These are phyloP conservation scores for Exophiala sp. DNA, from an alignment of 2,329 filamentous ascomycete species.

Conservation along the genomic window DNA sequence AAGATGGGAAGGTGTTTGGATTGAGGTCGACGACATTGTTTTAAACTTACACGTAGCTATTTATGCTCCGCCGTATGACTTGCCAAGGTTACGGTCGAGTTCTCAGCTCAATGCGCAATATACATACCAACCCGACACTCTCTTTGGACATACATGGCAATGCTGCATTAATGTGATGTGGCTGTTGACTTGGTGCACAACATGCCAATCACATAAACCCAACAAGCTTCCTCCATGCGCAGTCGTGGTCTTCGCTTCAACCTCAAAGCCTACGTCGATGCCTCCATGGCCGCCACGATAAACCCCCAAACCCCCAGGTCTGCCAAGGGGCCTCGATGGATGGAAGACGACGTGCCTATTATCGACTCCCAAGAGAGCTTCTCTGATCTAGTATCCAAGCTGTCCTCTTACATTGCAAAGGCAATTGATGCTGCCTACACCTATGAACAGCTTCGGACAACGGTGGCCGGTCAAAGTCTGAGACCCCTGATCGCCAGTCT, in stretches of 20 bases:
- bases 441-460: conserved; percentile 42
- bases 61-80: background rate
- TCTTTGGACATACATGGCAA: too few relatives aligned
- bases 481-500: conserved; percentile 37
- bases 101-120: too few relatives aligned
- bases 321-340: conserved; percentile 15
- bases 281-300: conserved; percentile 12
- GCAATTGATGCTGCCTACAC: conserved; percentile 40
- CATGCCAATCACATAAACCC: background rate
- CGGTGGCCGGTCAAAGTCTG: conserved; percentile 35
- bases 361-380: conserved; percentile 40
- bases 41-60: too few relatives aligned
- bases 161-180: too few relatives aligned
- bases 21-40: too few relatives aligned
- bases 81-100: background rate
- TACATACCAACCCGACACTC: too few relatives aligned
- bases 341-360: conserved; percentile 34
- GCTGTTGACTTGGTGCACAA: too few relatives aligned
- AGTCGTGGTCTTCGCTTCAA: conserved; percentile 17
- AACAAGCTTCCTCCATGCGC: conserved; percentile 9
- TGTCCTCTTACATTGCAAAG: conserved; percentile 39
- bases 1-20: too few relatives aligned
- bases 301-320: conserved; percentile 25
- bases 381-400: conserved; percentile 37
- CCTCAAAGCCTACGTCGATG: conserved; percentile 21